Base-by-base conservation (phyloP, 495 filamentous ascomycete species). In the Podospora comata region DNA sequence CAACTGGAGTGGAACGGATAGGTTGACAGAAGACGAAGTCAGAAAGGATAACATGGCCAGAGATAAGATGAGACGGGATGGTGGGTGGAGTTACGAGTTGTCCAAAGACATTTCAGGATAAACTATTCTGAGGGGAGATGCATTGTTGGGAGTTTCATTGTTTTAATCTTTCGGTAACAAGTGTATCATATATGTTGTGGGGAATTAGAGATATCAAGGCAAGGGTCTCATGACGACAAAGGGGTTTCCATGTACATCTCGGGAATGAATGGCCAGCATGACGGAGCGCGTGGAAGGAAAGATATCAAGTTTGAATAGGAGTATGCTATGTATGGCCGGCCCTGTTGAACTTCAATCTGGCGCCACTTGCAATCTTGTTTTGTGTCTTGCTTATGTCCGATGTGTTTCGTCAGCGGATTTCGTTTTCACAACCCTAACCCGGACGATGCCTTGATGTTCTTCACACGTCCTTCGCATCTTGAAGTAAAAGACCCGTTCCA, bases 1-100 rank as follows among this genome's bases (percentile, higher is more conserved):
- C 7, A 95, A 96, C 77, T 99, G 95, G 95, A 87, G 83, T 70
- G 89, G 91, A 15, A 78, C 88, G n/a, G 95, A 99, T 81, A 85
- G 88, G 67, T 80, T 99, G 74, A 98, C 93, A 5, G 90, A 94
- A 72, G 95, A 96, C 65, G 95, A 93, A 74, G 90, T 96, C 69
- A 80, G 87, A 56, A 88, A 85, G 69, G 94, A 99, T 81, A 76
- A 89, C 65, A 90, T 90, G 65, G 93, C 90, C 62, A 85, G 94
- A 70, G 89, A 94, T 77, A 88, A 89, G 73, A 82, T 98, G 79
- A 85, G 89, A 27, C 82, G 89, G 69, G 91, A 97, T 67, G 94
- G 95, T 0, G 92, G 90, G 0, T 99, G 95, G 95, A 89, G 84
- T 54, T 93, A 89, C 73, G 85, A 86, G 62, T 74, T 84, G 77